phyloP scores from a whole-genome alignment of 768 basidiomycete species.

The Clathrus columnatus region DNA sequence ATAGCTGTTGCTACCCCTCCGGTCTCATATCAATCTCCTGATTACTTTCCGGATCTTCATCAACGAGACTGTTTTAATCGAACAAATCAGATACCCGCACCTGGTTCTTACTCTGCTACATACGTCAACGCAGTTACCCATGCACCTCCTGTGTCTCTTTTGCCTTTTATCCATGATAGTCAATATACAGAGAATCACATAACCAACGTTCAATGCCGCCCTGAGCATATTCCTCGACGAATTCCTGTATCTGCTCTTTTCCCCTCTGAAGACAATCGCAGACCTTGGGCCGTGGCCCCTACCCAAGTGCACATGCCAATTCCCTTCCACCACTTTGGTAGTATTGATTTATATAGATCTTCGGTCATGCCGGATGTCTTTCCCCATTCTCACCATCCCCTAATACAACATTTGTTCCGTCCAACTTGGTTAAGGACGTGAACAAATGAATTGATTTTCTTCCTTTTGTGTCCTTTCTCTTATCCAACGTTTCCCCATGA shows the following conservation, averaged over 20 bases:
- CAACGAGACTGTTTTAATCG: neutral
- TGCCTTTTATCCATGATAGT: neutral
- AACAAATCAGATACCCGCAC: neutral
- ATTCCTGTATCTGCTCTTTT: neutral
- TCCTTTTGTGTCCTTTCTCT: neutral
- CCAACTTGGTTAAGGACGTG: conserved; percentile 11
- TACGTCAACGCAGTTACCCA: neutral
- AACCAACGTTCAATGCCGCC: neutral
- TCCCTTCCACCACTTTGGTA: neutral
- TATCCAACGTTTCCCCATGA: neutral
- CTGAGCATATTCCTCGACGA: neutral
- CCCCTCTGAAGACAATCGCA: neutral
- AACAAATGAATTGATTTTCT: neutral
- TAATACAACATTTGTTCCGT: neutral
- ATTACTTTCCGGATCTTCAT: neutral
- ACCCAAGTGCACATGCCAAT: neutral
- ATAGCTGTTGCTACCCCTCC: neutral
- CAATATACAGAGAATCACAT: neutral
- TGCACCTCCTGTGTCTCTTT: neutral
- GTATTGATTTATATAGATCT: neutral
- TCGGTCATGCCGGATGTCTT: neutral
- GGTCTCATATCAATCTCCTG: neutral
- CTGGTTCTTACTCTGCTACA: neutral
- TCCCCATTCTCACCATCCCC: neutral
- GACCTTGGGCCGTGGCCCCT: neutral